phyloP scores from a whole-genome alignment of 2,329 filamentous ascomycete species.

The Aspergillus ibericus region DNA sequence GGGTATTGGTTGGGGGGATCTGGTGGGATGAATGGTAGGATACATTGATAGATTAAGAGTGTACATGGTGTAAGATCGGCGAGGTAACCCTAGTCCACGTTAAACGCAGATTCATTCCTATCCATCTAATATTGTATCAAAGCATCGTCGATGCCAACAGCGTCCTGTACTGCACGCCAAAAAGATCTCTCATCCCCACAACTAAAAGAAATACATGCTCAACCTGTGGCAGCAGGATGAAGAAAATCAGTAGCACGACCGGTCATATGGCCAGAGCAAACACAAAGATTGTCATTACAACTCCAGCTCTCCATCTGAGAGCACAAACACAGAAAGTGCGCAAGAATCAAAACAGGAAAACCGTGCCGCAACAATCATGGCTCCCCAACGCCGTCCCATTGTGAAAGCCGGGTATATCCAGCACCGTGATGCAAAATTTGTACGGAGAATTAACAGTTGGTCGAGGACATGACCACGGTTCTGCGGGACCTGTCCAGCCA shows the following conservation, averaged over 20 bases:
- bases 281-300: slow-evolving; percentile 8
- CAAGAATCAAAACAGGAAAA: slow-evolving; percentile 9
- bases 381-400: slow-evolving; percentile 41
- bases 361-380: slow-evolving; percentile 21
- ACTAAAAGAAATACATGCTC: slow-evolving; percentile 1
- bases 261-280: background rate
- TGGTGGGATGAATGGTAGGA: no score
- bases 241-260: background rate
- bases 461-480: slow-evolving; percentile 17
- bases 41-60: no score
- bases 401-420: slow-evolving; percentile 51
- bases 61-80: no score
- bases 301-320: slow-evolving; percentile 11
- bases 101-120: background rate
- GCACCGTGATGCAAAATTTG: slow-evolving; percentile 49
- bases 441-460: slow-evolving; percentile 31
- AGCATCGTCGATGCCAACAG: slow-evolving; percentile 2
- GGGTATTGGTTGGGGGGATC: slow-evolving; percentile 18
- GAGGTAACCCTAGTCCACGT: slow-evolving; percentile 1
- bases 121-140: slow-evolving; percentile 9
- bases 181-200: background rate
- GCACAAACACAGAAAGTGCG: slow-evolving; percentile 13
- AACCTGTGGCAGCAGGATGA: background rate
- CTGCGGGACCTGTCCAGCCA: slow-evolving; percentile 11
- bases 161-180: slow-evolving; percentile 3